Evolutionary conservation across 148 eudicot species (phyloP).

Genomic region (Rhododendron griersonianum): DNA sequence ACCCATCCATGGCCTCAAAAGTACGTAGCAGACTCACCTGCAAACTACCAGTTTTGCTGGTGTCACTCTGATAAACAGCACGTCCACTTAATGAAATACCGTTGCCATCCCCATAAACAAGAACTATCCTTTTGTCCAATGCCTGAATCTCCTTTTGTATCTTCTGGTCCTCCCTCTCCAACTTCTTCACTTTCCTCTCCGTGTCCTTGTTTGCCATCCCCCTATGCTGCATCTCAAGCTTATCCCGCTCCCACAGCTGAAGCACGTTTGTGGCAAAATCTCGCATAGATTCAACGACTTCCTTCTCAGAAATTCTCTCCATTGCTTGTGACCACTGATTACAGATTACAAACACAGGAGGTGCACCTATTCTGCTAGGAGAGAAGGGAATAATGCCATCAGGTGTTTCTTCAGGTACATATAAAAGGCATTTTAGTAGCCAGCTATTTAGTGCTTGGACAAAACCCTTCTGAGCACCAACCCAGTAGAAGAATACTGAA

Average conservation of each 20-base stretch:
- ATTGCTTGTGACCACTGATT: slow-evolving; percentile 85
- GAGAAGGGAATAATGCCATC: slow-evolving; percentile 86
- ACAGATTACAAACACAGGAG: slow-evolving; percentile 79
- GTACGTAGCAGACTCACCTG: slow-evolving; percentile 59
- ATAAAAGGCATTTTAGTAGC: slow-evolving; percentile 69
- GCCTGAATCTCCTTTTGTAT: slow-evolving; percentile 82
- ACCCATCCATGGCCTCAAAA: slow-evolving; percentile 84
- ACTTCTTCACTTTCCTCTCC: slow-evolving; percentile 62
- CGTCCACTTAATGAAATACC: slow-evolving; percentile 43
- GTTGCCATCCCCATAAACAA: slow-evolving; percentile 38
- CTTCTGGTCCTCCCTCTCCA: slow-evolving; percentile 75
- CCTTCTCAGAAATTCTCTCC: slow-evolving; percentile 77
- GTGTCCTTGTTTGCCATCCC: slow-evolving; percentile 47
- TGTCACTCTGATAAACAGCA: slow-evolving; percentile 84
- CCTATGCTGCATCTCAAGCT: slow-evolving; percentile 65
- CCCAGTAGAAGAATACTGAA: slow-evolving; percentile 65
- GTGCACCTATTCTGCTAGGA: slow-evolving; percentile 89
- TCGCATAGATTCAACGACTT: slow-evolving; percentile 71
- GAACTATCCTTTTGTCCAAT: slow-evolving; percentile 59
- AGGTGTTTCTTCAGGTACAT: slow-evolving; percentile 74
- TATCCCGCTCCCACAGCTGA: slow-evolving; percentile 78
- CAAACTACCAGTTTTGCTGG: slow-evolving; percentile 58
- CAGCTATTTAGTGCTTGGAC: slow-evolving; percentile 67
- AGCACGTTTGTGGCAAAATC: slow-evolving; percentile 58
- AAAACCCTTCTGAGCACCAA: slow-evolving; percentile 68